phyloP scores from a whole-genome alignment of 352 stramenopile species.

The Phytopythium cucurbitacearum region DNA sequence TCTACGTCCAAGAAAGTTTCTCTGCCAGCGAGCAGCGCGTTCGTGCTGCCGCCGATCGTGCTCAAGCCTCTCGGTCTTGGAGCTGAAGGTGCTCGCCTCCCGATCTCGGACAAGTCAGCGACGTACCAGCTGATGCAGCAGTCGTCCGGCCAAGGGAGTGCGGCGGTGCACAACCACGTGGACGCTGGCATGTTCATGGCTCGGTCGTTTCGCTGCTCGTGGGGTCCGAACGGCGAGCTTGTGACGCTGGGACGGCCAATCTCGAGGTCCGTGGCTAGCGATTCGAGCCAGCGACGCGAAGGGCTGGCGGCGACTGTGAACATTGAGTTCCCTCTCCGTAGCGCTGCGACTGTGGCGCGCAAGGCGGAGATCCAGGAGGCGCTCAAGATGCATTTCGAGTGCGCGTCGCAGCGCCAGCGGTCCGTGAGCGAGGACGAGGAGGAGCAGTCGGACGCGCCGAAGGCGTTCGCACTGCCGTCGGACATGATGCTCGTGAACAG shows the following conservation, averaged over 20 bases:
- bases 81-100: conserved; percentile 17
- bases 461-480: conserved; percentile 41
- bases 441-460: conserved; percentile 17
- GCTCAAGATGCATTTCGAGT: conserved; percentile 58
- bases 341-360: conserved; percentile 17
- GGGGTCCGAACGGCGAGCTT: conserved; percentile 70
- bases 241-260: conserved; percentile 54
- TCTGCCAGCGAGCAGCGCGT: conserved; percentile 1
- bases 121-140: conserved; percentile 71
- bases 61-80: conserved; percentile 38
- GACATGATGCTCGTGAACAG: conserved; percentile 46
- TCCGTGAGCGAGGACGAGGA: conserved; percentile 16
- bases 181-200: conserved; percentile 73
- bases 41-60: conserved; percentile 6
- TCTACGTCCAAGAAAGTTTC: background rate
- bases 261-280: conserved; percentile 8
- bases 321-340: conserved; percentile 51
- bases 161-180: conserved; percentile 42
- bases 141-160: conserved; percentile 20
- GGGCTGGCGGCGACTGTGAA: conserved; percentile 10
- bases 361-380: conserved; percentile 45
- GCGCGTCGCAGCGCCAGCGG: conserved; percentile 17
- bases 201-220: conserved; percentile 79
- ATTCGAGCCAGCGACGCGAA: no score
- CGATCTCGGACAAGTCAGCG: conserved; percentile 37